Base-by-base conservation (phyloP, 768 basidiomycete species). In the Lactarius quietus region DNA sequence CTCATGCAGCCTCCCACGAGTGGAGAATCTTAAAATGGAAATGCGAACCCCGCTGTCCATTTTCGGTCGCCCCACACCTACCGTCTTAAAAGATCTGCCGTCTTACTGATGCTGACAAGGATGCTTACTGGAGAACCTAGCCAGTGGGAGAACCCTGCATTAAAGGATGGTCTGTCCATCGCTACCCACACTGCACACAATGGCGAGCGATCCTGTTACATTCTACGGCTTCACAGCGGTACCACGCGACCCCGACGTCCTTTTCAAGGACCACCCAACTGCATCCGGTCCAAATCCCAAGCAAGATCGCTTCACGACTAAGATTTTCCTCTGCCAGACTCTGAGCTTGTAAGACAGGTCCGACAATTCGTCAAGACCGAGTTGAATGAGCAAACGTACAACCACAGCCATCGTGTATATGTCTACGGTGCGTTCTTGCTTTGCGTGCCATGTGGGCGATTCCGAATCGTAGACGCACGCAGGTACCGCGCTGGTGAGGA, bases 191-290 rank as follows among this genome's bases (percentile, higher is more conserved):
- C 35, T 26, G 17, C 52, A 20, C 6, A 26, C 26, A 38, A 68
- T 70, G 68, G 33, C 64, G 33, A 31, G 28, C 18, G 12, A 58
- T 41, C 41, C 43, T 36, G 60, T 78, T 51, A 63, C 69, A 36
- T 76, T 78, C 67, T 83, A 82, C 65, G 83, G 83, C 15, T 84
- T 81, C 66, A 79, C 78, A 3, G 78, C 82, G 41, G 80, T 84
- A 45, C 75, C 80, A 17, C 76, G 82, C 60, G 79, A 83, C 68
- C 80, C 82, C 10, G 81, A 80, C 20, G 73, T 80, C 9, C 75
- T 84, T n/a, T 81, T 83, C 70, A 75, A 76, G 35, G 75, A 76
- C 31, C 79, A 81, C 62, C 79, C 79, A 29, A 81, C 80, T 15
- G 79, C 79, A 29, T 75, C 73, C 57, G 78, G 80, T 3, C 73